Evolutionary conservation across 1,284 basidiomycete genomes (phyloP).

Genomic region (Schizopora paradoxa): DNA sequence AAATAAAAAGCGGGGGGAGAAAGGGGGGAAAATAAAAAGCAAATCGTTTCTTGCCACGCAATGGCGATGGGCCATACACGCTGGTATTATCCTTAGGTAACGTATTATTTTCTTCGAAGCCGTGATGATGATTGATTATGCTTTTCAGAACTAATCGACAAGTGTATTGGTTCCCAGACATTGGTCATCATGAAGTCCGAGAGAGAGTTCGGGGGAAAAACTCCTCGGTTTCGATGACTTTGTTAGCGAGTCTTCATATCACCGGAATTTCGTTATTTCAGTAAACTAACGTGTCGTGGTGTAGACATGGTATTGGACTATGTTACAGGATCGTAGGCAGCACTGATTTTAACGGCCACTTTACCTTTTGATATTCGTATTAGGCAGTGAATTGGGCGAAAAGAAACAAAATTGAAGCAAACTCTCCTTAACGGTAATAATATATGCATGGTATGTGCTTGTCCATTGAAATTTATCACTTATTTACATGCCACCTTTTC

Average conservation of each 20-base stretch:
- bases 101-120: too few relatives aligned
- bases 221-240: conserved; percentile 98
- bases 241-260: conserved; percentile 77
- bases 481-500: conserved; percentile 14
- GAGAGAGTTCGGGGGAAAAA: conserved; percentile 93
- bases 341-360: conserved; percentile 15
- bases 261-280: neutral
- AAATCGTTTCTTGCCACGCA: too few relatives aligned
- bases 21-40: too few relatives aligned
- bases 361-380: conserved; percentile 6
- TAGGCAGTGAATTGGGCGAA: conserved; percentile 77
- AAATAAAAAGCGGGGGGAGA: too few relatives aligned
- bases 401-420: conserved; percentile 81
- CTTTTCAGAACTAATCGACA: conserved; percentile 92
- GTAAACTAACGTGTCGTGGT: neutral
- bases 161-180: conserved; percentile 90
- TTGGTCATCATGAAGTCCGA: conserved; percentile 98
- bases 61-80: too few relatives aligned
- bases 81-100: too few relatives aligned
- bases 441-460: conserved; percentile 82
- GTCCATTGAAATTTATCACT: conserved; percentile 4
- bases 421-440: conserved; percentile 97
- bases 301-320: conserved; percentile 98
- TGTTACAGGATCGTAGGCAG: conserved; percentile 88
- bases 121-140: too few relatives aligned